These are phyloP conservation scores for Lasiosphaeris hirsuta DNA, from an alignment of 495 filamentous ascomycete genomes.

Conservation along the genomic window DNA sequence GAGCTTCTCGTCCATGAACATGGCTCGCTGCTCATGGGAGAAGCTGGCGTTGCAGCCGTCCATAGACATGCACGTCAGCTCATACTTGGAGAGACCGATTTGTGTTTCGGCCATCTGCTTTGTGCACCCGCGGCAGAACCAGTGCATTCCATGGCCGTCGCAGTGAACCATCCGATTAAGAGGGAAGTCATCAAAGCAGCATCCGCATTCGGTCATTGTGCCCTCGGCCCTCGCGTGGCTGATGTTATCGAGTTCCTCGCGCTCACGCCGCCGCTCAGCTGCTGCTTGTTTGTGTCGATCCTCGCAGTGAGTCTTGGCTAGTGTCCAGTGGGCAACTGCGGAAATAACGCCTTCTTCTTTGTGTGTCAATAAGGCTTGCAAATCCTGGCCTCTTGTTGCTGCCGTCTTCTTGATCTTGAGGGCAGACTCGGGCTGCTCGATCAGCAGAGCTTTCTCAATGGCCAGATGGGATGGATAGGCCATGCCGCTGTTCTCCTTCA, in stretches of 20 bases:
- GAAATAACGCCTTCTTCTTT: constrained; percentile 14
- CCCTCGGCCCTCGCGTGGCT: constrained; percentile 44
- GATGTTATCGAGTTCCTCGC: constrained; percentile 44
- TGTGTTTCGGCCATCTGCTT: constrained; percentile 59
- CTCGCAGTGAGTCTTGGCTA: constrained; percentile 21
- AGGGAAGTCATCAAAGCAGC: constrained; percentile 66
- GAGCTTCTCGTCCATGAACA: constrained; percentile 57
- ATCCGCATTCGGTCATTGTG: constrained; percentile 59
- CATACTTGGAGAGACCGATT: constrained; percentile 62
- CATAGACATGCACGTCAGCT: constrained; percentile 53
- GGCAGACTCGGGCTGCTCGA: constrained; percentile 2
- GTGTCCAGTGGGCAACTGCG: constrained; percentile 29
- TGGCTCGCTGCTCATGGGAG: constrained; percentile 42
- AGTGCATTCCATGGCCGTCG: constrained; percentile 45
- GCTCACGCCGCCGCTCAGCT: constrained; percentile 29
- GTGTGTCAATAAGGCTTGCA: neutral
- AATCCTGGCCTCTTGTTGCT: neutral
- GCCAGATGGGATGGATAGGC: constrained; percentile 31
- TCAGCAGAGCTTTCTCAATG: constrained; percentile 24
- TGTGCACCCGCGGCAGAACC: constrained; percentile 69
- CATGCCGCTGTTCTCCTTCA: constrained; percentile 15
- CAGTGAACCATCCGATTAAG: constrained; percentile 68
- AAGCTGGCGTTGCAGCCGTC: constrained; percentile 45
- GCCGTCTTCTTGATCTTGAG: neutral
- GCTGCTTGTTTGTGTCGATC: constrained; percentile 15